Base-by-base conservation (phyloP, 345 rosid genomes). In the Arabidopsis arenosa region DNA sequence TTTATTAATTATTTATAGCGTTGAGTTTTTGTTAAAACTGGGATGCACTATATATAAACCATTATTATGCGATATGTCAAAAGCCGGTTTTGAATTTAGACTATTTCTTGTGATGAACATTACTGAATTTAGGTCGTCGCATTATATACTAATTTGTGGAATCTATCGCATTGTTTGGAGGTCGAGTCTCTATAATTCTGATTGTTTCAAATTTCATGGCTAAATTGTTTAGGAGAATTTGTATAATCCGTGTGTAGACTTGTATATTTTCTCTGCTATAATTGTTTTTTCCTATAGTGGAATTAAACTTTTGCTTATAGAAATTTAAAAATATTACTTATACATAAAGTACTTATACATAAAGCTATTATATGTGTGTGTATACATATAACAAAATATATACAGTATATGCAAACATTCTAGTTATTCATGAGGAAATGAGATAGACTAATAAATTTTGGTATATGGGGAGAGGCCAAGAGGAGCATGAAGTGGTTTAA, bases 21-120 rank as follows among this genome's bases (percentile, higher is more conserved):
- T 63, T 73, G 54, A 30, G 6, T 73, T 63, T 59, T 63, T 17
- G 26, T 73, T 54, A 30, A 18, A 52, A 62, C 64, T 17, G 30
- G 45, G 6, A 58, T 58, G 75, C 45, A 15, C 32, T 69, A 10
- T 23, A 23, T 23, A 23, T 23, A 5, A 15, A 41, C 15, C 48
- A 59, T 37, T 60, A 0, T 63, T 30, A 30, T 52, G 44, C 35
- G 11, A 43, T 41, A 63, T 53, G 37, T 41, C 63, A 63, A 73
- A 53, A 53, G 45, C 48, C 55, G 55, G 45, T 43, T 63, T 18
- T 8, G 5, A 32, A 32, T 8, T 52, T 47, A 47, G 23, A 47
- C 21, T 15, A 1, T 15, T 47, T 28, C 32, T 28, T 28, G 32
- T 28, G 32, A 28, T 28, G 32, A 3, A 28, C 32, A 28, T 28